These are phyloP conservation scores for Aspergillus campestris DNA, from an alignment of 495 filamentous ascomycete species.

Conservation along the genomic window DNA sequence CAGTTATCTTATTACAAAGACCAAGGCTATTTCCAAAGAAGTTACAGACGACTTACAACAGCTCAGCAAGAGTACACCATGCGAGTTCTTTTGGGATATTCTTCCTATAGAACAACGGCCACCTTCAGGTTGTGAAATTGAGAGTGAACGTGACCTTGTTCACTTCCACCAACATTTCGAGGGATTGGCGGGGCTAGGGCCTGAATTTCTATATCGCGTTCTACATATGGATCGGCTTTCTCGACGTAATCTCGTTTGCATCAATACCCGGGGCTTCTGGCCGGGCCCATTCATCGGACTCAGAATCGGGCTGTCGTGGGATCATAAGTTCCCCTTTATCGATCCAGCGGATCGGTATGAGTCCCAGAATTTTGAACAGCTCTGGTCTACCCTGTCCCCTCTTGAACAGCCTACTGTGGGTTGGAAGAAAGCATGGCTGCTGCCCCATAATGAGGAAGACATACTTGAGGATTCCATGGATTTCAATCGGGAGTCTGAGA, in stretches of 20 bases:
- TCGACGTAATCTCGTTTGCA: slow-evolving; percentile 7
- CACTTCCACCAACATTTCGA: not conserved
- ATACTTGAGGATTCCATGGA: not conserved
- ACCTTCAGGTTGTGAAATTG: slow-evolving; percentile 1
- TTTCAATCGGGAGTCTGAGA: not conserved
- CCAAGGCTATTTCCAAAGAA: slow-evolving; percentile 4
- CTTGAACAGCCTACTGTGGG: slow-evolving; percentile 10
- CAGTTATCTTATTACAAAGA: slow-evolving; percentile 3
- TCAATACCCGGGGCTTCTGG: not conserved
- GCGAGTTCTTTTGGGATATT: slow-evolving; percentile 1
- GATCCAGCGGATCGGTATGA: slow-evolving; percentile 10
- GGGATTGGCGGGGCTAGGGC: not conserved
- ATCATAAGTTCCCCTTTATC: slow-evolving; percentile 4
- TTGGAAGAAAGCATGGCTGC: slow-evolving; percentile 9
- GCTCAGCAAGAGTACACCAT: not conserved
- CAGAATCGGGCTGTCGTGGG: not conserved
- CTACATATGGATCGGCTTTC: slow-evolving; percentile 4
- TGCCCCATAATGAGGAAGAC: not conserved
- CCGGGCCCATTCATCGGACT: not conserved
- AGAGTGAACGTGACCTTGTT: slow-evolving; percentile 1
- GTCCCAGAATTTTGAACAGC: slow-evolving; percentile 5
- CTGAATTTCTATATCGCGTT: slow-evolving; percentile 1
- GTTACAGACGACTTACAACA: slow-evolving; percentile 6
- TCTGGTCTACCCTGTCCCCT: slow-evolving; percentile 10
- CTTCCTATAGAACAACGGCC: slow-evolving; percentile 5